These are phyloP conservation scores for Alternaria gansuensis DNA, from an alignment of 2,329 filamentous ascomycete genomes.

Conservation along the genomic window DNA sequence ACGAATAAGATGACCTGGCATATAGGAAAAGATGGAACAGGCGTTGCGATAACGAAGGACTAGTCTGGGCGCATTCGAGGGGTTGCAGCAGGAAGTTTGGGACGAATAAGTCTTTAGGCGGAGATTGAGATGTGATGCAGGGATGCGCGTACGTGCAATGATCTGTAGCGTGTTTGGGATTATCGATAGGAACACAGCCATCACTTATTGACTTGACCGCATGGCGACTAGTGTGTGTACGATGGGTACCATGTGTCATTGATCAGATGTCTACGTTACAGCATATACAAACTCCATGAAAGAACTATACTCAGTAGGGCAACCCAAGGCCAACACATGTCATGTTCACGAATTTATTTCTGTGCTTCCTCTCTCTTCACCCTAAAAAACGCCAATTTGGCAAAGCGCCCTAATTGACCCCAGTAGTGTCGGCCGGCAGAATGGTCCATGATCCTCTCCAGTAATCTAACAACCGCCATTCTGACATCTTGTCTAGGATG, in stretches of 20 bases:
- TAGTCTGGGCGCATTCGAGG: conserved; percentile 31
- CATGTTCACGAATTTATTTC: conserved; percentile 3
- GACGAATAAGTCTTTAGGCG: conserved; percentile 22
- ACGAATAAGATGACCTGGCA: background rate
- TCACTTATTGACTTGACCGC: background rate
- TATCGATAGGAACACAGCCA: conserved; percentile 13
- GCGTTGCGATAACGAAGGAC: conserved; percentile 22
- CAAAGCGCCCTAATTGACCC: conserved; percentile 83
- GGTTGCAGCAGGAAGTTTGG: conserved; percentile 28
- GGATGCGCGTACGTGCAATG: conserved; percentile 20
- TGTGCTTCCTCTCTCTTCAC: conserved; percentile 69
- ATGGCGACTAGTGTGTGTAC: conserved; percentile 3
- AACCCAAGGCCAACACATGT: conserved; percentile 2
- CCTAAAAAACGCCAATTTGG: conserved; percentile 84
- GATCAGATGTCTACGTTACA: conserved; percentile 6
- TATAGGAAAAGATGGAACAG: background rate
- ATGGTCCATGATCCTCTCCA: conserved; percentile 84
- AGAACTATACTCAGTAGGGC: background rate
- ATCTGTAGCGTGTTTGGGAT: conserved; percentile 3
- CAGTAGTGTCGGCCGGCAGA: conserved; percentile 95
- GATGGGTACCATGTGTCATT: conserved; percentile 6
- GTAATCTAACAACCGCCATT: conserved; percentile 76
- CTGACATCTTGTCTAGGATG: conserved; percentile 86
- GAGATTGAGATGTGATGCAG: conserved; percentile 20
- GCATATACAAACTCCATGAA: conserved; percentile 5